Evolutionary conservation across 164 flowering plant genomes (phyloP), one percentile per base, ranked within the genome.

Genomic region (Tinospora cordifolia): DNA sequence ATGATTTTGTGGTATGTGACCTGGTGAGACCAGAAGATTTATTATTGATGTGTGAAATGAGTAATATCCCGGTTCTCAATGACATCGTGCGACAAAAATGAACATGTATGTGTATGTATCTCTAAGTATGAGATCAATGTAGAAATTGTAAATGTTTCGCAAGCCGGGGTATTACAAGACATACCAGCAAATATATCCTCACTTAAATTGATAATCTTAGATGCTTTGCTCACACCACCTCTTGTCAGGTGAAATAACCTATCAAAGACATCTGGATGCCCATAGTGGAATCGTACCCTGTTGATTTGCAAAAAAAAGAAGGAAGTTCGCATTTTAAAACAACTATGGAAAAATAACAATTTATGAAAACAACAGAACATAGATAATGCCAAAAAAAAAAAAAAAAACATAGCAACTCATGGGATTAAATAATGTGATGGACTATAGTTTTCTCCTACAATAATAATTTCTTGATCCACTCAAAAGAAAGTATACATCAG

Each of bases 251-350:
- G 98, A 80, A 92, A 95, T 46, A 95, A 77, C 78, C 99, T 81
- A 79, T 95, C 99, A 71, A 95, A 95, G 12, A 95, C 96, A 83
- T 95, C 99, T 8, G 99, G 96, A 81, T 92, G 98, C 22, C 98
- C 99, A 82, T 92, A 94, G 78, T 94, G 99, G 79, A 94, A 92
- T 6, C 99, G 96, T 49, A 94, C 98, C 89, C 98, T 94, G 39
- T 75, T n/a, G 39, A 17, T 21, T 30, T 26, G 68, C 36, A 68
- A 63, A 51, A 39, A 65, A 12, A 38, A n/a, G n/a, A 62, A 63
- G 58, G 38, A 62, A 34, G 36, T 59, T 39, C 6, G 67, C 26
- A 27, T 6, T 11, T 68, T 8, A 11, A n/a, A 6, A 0, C 66
- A 25, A 39, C 22, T 40, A 36, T 21, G 14, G 6, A 30, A n/a